Percentiles rank a stretch among this genome's conserved stretches.
Conservation (phyloP, 305 asterid species). For the Fraxinus baroniana region DNA sequence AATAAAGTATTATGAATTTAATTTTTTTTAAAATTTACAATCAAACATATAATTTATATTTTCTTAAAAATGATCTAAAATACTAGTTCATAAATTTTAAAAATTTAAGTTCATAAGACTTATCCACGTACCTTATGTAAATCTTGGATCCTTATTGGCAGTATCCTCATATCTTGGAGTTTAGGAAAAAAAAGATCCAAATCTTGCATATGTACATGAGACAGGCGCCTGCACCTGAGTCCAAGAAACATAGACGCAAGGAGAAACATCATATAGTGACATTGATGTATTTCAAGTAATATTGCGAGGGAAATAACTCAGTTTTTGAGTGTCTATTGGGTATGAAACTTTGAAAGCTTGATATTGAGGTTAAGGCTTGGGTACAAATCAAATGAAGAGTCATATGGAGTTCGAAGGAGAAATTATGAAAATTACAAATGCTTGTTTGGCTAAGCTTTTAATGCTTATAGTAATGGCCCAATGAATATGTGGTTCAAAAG, state of each 20-base stretch:
- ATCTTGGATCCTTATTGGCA: background rate
- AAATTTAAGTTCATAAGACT: background rate
- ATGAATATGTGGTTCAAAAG: background rate
- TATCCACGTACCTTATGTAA: background rate
- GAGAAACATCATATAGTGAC: background rate
- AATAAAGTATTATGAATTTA: background rate
- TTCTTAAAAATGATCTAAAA: background rate
- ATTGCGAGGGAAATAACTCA: background rate
- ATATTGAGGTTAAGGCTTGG: background rate
- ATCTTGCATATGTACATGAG: background rate
- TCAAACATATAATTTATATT: background rate
- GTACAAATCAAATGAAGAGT: background rate
- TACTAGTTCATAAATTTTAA: background rate
- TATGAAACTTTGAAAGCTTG: background rate
- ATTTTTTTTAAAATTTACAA: background rate
- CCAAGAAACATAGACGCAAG: background rate
- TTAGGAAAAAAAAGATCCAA: background rate
- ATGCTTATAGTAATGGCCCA: background rate
- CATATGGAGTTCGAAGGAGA: background rate
- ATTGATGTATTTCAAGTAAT: background rate
- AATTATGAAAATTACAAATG: background rate
- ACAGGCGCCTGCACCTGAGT: background rate
- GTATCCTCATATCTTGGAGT: background rate
- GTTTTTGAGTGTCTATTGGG: background rate
- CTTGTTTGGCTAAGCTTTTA: background rate